Evolutionary conservation across 2,329 filamentous ascomycete genomes (phyloP), one percentile per base, ranked within the genome.

Genomic region (Geosmithia putterillii): DNA sequence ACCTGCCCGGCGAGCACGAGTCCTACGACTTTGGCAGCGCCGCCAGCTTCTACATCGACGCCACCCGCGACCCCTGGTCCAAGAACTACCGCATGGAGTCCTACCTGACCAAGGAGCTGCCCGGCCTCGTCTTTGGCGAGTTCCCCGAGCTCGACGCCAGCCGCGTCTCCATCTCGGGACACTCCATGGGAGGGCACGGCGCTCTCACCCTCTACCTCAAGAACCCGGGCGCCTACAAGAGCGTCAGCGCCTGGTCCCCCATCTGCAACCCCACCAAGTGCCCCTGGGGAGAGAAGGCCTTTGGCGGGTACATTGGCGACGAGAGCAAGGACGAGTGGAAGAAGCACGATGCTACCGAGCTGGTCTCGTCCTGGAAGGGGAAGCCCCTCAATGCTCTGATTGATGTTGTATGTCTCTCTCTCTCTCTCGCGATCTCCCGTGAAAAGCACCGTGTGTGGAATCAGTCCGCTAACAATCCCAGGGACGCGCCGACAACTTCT

Each of bases 141-240:
- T 94, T 88, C 64, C 69, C 75, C 23, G 72, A 61, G 52, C 69
- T 98, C 23, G 90, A 96, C 61, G 56, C 63, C 0, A 63, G 56
- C 22, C 73, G 82, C 36, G 79, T 95, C 44, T 83, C 81, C 62
- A 92, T 98, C 55, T 86, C 86, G 36, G 92, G 92, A 6, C 92
- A 98, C 68, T 89, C 82, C 54, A 98, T 98, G 92, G 92, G 92
- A 51, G 92, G 92, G 0, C 92, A 98, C 63, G 92, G 92, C 49
- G 92, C 92, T 38, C 70, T 98, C 53, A 95, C 89, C 39, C 67
- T 96, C 53, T 96, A 85, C 70, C 73, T 98, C 42, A 90, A 86
- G 69, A 83, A 96, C 65, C 89, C 92, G 0, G 87, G 85, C 49
- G 79, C 76, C 68, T 98, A 94, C 72, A 84, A 82, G 68, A 86